phyloP scores from a whole-genome alignment of 1,284 basidiomycete species.

The Irpex sp. region DNA sequence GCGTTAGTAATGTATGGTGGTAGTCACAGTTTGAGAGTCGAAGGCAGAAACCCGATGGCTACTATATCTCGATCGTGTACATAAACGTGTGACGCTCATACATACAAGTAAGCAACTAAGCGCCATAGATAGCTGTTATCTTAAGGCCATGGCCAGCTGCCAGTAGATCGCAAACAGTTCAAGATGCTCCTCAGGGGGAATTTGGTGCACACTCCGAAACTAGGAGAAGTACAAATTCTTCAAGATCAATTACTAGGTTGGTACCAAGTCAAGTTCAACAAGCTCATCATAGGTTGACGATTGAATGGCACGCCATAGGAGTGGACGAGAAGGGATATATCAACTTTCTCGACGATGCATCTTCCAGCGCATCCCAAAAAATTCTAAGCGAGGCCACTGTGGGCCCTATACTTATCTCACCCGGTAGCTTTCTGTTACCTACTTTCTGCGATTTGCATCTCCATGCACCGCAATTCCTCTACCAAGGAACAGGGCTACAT shows the following conservation, averaged over 20 bases:
- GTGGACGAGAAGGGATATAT: slow-evolving; percentile 55
- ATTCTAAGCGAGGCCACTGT: slow-evolving; percentile 21
- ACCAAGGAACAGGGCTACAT: slow-evolving; percentile 81
- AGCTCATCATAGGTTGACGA: too few species aligned
- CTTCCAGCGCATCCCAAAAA: slow-evolving; percentile 31
- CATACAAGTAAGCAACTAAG: too few species aligned
- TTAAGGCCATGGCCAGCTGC: too few species aligned
- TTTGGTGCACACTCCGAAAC: slow-evolving; percentile 51
- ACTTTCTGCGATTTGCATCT: slow-evolving; percentile 80
- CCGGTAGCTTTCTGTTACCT: slow-evolving; percentile 67
- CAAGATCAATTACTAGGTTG: slow-evolving; percentile 57
- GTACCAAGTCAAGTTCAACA: too few species aligned
- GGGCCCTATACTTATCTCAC: slow-evolving; percentile 34
- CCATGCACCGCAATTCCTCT: slow-evolving; percentile 84
- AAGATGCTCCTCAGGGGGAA: slow-evolving; percentile 41
- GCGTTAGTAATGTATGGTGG: background rate
- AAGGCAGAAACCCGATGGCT: too few species aligned
- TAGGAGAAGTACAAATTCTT: slow-evolving; percentile 51
- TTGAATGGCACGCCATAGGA: too few species aligned
- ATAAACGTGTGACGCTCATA: too few species aligned
- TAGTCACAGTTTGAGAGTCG: background rate
- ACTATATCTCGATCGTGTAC: background rate
- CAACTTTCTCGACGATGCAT: slow-evolving; percentile 40
- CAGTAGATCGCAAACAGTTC: too few species aligned
- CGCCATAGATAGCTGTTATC: background rate